Percentiles rank a stretch among this genome's conserved stretches.
These are phyloP conservation scores for Leccinum subtestaceum DNA, from an alignment of 768 basidiomycete species.

Conservation along the genomic window DNA sequence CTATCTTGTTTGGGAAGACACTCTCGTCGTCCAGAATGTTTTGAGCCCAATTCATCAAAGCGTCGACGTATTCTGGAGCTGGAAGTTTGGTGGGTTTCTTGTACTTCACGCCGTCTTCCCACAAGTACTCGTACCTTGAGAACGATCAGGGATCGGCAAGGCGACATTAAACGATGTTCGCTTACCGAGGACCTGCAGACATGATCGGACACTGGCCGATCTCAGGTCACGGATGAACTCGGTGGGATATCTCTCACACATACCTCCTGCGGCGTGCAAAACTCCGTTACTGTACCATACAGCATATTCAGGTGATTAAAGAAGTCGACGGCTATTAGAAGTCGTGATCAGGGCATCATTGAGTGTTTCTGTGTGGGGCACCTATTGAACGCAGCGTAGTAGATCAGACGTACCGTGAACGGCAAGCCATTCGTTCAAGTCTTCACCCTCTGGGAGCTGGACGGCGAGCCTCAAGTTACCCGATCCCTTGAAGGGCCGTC, in stretches of 20 bases:
- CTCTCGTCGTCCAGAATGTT: conserved; percentile 86
- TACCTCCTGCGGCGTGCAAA: conserved; percentile 93
- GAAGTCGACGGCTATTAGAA: conserved; percentile 85
- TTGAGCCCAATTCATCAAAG: conserved; percentile 99
- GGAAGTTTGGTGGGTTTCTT: conserved; percentile 91
- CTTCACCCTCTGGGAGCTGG: conserved; percentile 93
- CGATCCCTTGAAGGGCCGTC: conserved; percentile 62
- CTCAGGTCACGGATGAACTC: conserved; percentile 7
- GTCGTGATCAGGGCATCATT: conserved; percentile 1
- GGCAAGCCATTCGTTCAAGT: conserved; percentile 98
- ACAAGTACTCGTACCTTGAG: conserved; percentile 88
- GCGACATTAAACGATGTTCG: background rate
- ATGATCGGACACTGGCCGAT: conserved; percentile 80
- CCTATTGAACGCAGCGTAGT: background rate
- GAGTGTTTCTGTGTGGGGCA: background rate
- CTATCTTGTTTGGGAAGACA: conserved; percentile 94
- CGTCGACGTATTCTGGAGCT: conserved; percentile 95
- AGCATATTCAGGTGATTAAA: conserved; percentile 99
- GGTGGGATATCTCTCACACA: conserved; percentile 18
- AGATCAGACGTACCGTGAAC: conserved; percentile 74
- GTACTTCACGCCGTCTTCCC: conserved; percentile 88
- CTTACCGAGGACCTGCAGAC: conserved; percentile 91
- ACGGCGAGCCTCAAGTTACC: conserved; percentile 93
- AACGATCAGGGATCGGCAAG: conserved; percentile 5
- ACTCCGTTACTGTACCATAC: conserved; percentile 97